phyloP scores from a whole-genome alignment of 2,329 filamentous ascomycete species.

The Allantophomopsis lycopodina region DNA sequence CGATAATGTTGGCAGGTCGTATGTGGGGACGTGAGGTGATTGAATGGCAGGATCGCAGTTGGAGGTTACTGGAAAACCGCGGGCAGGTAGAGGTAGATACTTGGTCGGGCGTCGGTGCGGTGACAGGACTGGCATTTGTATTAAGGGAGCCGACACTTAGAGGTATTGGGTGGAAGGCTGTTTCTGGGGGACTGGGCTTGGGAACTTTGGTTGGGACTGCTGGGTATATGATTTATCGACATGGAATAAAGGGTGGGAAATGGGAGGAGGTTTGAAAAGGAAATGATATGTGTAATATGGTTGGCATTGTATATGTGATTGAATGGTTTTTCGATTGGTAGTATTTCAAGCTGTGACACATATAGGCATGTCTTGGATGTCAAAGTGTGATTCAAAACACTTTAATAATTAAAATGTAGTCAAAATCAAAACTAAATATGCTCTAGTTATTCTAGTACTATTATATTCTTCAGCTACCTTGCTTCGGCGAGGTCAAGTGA shows the following conservation, averaged over 20 bases:
- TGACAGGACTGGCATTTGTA: constrained; percentile 11
- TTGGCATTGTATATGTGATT: no score
- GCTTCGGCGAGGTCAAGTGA: no score
- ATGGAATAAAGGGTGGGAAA: constrained; percentile 30
- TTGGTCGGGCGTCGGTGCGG: constrained; percentile 29
- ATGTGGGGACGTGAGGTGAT: constrained; percentile 44
- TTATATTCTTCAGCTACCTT: no score
- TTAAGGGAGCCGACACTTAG: constrained; percentile 6
- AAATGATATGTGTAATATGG: no score
- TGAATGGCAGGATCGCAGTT: constrained; percentile 51
- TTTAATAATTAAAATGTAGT: no score
- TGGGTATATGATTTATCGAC: constrained; percentile 34
- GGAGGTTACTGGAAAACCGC: constrained; percentile 43
- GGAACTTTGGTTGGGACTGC: constrained; percentile 34
- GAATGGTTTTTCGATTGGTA: no score
- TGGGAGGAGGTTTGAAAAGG: constrained; percentile 6
- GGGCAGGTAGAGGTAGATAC: constrained; percentile 43
- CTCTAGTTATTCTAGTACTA: no score
- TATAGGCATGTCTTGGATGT: no score
- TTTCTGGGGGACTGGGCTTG: constrained; percentile 28
- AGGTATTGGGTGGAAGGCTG: constrained; percentile 23
- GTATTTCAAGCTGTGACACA: no score
- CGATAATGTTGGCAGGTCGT: constrained; percentile 26
- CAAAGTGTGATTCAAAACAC: no score
- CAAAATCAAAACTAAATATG: no score